Evolutionary conservation across 2,329 filamentous ascomycete species (phyloP).

Genomic region (Sordariomycetes sp.): DNA sequence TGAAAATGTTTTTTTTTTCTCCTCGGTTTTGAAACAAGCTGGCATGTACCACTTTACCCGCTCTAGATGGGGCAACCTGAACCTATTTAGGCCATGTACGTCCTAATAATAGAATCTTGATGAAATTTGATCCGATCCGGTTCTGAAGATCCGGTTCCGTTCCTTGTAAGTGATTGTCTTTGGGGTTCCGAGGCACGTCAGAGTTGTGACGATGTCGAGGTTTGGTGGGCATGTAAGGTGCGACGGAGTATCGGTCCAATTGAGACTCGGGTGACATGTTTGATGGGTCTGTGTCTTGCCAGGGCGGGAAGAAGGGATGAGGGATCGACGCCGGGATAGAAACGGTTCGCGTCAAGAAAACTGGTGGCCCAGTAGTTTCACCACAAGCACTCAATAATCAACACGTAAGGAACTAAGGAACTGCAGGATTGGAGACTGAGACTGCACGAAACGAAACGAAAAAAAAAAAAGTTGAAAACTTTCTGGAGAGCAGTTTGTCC

Average conservation of each 20-base stretch:
- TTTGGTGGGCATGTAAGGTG: neutral
- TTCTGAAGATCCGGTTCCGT: neutral
- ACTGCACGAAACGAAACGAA: neutral
- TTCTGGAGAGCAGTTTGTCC: neutral
- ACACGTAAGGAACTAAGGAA: too few relatives aligned
- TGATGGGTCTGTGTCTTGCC: too few relatives aligned
- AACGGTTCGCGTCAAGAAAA: too few relatives aligned
- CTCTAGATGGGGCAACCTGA: neutral
- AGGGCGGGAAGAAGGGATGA: too few relatives aligned
- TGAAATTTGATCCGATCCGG: neutral
- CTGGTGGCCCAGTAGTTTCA: too few relatives aligned
- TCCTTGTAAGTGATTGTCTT: neutral
- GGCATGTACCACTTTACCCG: neutral
- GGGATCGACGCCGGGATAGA: too few relatives aligned
- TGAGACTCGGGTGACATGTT: too few relatives aligned
- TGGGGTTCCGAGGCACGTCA: neutral
- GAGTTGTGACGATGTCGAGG: neutral
- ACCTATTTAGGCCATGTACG: neutral
- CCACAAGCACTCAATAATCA: too few relatives aligned
- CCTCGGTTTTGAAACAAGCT: too few relatives aligned
- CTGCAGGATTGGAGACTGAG: neutral
- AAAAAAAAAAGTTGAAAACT: neutral
- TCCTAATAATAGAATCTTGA: neutral
- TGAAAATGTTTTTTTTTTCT: neutral
- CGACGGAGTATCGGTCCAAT: neutral